Percentiles rank a stretch among this genome's conserved stretches.
Conservation (phyloP, 2,329 filamentous ascomycete species). For the Cladobotryum mycophilum region DNA sequence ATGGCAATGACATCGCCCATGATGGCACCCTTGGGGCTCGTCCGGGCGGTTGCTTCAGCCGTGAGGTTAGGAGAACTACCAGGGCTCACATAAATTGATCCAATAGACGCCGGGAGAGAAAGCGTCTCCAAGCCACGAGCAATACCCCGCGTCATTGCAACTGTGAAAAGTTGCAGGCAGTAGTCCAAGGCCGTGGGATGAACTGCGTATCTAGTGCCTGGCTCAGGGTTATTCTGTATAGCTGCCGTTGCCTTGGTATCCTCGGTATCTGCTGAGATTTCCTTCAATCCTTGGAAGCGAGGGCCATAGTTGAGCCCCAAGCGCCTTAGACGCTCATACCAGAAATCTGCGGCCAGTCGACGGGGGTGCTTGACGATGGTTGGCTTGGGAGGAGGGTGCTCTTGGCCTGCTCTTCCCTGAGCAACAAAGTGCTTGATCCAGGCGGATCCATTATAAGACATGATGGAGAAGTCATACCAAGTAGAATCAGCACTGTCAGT, state of each 20-base stretch:
- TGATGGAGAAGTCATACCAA: constrained; percentile 14
- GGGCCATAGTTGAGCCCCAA: constrained; percentile 12
- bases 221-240: neutral
- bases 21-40: neutral
- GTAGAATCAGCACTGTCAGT: constrained; percentile 9
- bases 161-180: constrained; percentile 7
- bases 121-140: constrained; percentile 2
- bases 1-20: neutral
- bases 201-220: constrained; percentile 1
- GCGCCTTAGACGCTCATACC: constrained; percentile 5
- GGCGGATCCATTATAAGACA: constrained; percentile 7
- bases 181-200: constrained; percentile 10
- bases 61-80: neutral
- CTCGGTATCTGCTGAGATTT: constrained; percentile 8
- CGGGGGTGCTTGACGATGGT: neutral
- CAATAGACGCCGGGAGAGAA: constrained; percentile 4
- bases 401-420: constrained; percentile 3
- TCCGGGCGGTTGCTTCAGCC: neutral
- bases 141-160: constrained; percentile 2
- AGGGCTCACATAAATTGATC: constrained; percentile 2
- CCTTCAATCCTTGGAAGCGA: constrained; percentile 6
- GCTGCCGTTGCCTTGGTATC: neutral
- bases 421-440: constrained; percentile 12
- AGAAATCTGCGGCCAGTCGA: constrained; percentile 1
- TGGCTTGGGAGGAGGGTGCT: too few relatives aligned